These are phyloP conservation scores for Mucor ambiguus DNA, from an alignment of 371 early-diverging fungal species.

Conservation along the genomic window DNA sequence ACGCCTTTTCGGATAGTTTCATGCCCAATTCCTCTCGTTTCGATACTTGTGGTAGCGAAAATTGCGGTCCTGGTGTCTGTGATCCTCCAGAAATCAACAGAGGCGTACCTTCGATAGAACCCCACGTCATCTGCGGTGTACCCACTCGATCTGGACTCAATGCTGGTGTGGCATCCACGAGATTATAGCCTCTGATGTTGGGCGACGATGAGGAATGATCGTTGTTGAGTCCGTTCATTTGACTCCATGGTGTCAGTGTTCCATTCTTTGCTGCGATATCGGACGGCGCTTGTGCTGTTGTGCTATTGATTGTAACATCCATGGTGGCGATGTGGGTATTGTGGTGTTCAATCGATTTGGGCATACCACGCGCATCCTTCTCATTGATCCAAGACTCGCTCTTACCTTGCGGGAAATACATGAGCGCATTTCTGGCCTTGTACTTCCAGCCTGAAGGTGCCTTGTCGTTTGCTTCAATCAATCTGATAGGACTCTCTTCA, in stretches of 20 bases:
- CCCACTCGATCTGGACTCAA: constrained; percentile 56
- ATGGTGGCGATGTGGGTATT: constrained; percentile 53
- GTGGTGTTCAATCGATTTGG: constrained; percentile 56
- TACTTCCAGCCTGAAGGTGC: constrained; percentile 58
- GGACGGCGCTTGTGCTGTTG: constrained; percentile 16
- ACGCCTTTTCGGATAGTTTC: constrained; percentile 65
- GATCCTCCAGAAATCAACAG: constrained; percentile 49
- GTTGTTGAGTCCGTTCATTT: constrained; percentile 12
- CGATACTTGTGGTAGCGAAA: constrained; percentile 66
- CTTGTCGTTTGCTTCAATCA: constrained; percentile 32
- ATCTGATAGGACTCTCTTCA: constrained; percentile 13
- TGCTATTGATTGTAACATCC: not conserved
- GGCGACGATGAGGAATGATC: constrained; percentile 32
- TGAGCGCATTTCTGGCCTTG: constrained; percentile 63
- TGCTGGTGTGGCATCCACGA: constrained; percentile 74
- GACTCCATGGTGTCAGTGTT: constrained; percentile 35
- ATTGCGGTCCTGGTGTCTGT: constrained; percentile 56
- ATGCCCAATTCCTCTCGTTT: constrained; percentile 69
- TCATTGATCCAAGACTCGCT: constrained; percentile 39
- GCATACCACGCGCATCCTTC: constrained; percentile 44
- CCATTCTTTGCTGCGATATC: constrained; percentile 34
- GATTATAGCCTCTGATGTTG: constrained; percentile 57
- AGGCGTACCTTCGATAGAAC: constrained; percentile 72
- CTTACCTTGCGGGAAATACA: constrained; percentile 65
- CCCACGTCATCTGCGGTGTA: constrained; percentile 83